A percentile compares a stretch with the other conserved stretches of the same genome.
These are phyloP conservation scores for Neonectria punicea DNA, from an alignment of 2,329 filamentous ascomycete species.

Conservation along the genomic window DNA sequence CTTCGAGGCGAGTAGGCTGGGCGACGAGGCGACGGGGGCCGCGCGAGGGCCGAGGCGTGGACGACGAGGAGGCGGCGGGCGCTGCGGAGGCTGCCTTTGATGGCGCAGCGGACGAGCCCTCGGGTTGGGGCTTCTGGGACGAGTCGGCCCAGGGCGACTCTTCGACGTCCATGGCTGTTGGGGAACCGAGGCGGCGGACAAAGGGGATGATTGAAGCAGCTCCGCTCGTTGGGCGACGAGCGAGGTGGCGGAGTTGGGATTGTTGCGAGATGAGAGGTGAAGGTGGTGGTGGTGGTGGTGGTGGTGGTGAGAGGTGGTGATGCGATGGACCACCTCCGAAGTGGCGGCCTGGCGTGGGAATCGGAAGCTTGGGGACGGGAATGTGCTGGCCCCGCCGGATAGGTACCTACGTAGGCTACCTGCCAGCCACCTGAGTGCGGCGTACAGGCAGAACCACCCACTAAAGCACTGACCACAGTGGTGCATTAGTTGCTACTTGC, in stretches of 20 bases:
- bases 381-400: slow-evolving; percentile 4
- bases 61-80: slow-evolving; percentile 43
- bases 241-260: slow-evolving; percentile 9
- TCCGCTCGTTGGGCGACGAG: slow-evolving; percentile 10
- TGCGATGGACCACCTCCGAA: slow-evolving; percentile 28
- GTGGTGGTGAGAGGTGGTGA: slow-evolving; percentile 39
- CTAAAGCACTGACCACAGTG: not conserved
- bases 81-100: slow-evolving; percentile 35
- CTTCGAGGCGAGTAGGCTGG: slow-evolving; percentile 81
- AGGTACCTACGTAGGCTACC: not conserved
- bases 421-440: not conserved
- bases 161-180: slow-evolving; percentile 59
- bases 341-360: slow-evolving; percentile 23
- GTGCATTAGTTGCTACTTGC: not conserved
- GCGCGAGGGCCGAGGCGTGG: slow-evolving; percentile 56
- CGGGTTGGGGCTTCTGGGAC: slow-evolving; percentile 40
- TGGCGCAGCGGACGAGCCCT: slow-evolving; percentile 44
- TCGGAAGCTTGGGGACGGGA: slow-evolving; percentile 23
- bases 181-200: not conserved
- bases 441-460: not conserved
- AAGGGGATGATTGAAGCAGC: slow-evolving; percentile 15
- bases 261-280: not conserved
- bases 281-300: slow-evolving; percentile 33
- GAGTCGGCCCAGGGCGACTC: slow-evolving; percentile 64
- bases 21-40: slow-evolving; percentile 73